Evolutionary conservation across 169 alveolate genomes (phyloP).

Genomic region (Amoebophrya sp.): DNA sequence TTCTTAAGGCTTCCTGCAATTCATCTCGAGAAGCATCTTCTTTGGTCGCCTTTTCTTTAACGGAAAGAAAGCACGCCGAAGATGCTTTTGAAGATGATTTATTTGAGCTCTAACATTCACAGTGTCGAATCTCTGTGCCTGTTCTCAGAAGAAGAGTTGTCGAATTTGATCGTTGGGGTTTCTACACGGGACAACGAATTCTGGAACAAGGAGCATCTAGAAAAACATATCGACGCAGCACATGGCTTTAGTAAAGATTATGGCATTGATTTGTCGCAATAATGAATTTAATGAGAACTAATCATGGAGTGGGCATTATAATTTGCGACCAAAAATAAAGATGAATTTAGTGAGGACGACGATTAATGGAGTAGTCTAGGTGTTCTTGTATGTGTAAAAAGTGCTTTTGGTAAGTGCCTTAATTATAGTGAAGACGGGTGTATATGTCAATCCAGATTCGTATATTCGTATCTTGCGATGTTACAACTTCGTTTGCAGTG

Average conservation of each 20-base stretch:
- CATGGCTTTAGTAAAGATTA: slow-evolving; percentile 41
- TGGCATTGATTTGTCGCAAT: neutral
- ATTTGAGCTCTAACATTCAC: too few species aligned
- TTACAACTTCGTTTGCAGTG: neutral
- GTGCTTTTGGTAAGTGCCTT: neutral
- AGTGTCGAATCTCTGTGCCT: neutral
- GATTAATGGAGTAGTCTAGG: neutral
- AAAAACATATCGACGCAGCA: slow-evolving; percentile 43
- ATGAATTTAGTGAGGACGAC: neutral
- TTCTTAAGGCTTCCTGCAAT: too few species aligned
- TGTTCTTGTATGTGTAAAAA: neutral
- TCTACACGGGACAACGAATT: slow-evolving; percentile 31
- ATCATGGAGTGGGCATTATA: neutral
- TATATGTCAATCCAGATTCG: neutral
- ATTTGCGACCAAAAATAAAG: neutral
- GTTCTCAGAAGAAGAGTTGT: neutral
- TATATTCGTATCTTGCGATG: neutral
- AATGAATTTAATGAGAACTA: neutral
- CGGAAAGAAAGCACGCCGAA: too few species aligned
- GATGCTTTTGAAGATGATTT: too few species aligned
- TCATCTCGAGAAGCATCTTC: too few species aligned
- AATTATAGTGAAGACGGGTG: neutral
- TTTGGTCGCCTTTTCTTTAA: too few species aligned
- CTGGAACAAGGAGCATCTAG: slow-evolving; percentile 48
- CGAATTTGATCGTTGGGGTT: slow-evolving; percentile 26